Evolutionary conservation across 1,284 basidiomycete species (phyloP), one percentile per base, ranked within the genome.

Genomic region (Tetrapyrgos nigripes): DNA sequence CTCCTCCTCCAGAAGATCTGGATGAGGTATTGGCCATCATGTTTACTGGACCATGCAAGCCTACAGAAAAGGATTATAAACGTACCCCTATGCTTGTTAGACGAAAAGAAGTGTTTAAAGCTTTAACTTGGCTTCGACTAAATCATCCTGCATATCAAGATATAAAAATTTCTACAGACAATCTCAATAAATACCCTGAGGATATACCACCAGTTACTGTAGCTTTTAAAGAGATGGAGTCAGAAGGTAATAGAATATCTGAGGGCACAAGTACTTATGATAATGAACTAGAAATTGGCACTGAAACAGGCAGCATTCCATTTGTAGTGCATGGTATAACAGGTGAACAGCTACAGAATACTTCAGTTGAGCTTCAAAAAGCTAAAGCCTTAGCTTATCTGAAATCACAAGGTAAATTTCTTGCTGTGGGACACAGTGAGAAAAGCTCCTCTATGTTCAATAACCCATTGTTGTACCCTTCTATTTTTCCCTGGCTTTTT

Each of bases 401-500:
- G 35, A 52, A 59, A 14, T 55, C 48, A 17, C 51, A 51, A n/a
- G 60, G 68, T 4, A 63, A 62, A 40, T 50, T 62, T 3, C 31
- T 71, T 6, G 59, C 48, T 10, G 60, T 74, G 28, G 66, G 70
- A 3, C 70, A 73, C 55, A 53, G 40, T 27, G n/a, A 28, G 5
- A 46, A n/a, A 62, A 2, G 64, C 68, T n/a, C 48, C 29, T 67
- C 63, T 1, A 66, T 72, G 4, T 76, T 64, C 45, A 60, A 75
- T 29, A 73, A 75, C 56, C 66, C 68, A 2, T 44, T 58, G 2
- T 44, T 74, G 24, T 75, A 72, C 62, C 68, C 73, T 1, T 55
- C 68, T 29, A 68, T 71, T 63, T 73, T 73, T 60, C 73, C 74
- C 13, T 75, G 75, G 74, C 58, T 76, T 5, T 76, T 75, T 60